phyloP scores from a whole-genome alignment of 148 eudicot species.

The Spergularia marina region DNA sequence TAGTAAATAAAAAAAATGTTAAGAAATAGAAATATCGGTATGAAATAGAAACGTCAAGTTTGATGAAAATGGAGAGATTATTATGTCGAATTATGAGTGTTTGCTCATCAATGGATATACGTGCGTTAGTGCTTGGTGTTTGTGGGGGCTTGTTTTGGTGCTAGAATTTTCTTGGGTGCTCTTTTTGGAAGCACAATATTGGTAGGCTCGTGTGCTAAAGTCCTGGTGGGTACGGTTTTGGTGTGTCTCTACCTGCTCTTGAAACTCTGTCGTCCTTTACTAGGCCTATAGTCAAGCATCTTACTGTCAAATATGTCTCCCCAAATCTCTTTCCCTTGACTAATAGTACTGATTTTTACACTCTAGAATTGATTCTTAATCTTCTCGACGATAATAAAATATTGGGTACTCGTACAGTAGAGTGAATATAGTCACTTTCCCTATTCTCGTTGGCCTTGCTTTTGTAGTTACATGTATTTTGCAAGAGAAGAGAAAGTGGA shows the following conservation, averaged over 20 bases:
- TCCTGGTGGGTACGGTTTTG: constrained; percentile 35
- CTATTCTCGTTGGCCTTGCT: too few relatives aligned
- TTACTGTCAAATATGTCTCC: background rate
- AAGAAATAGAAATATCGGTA: too few relatives aligned
- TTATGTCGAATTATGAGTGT: constrained; percentile 1
- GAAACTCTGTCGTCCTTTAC: constrained; percentile 16
- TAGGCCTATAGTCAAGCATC: constrained; percentile 1
- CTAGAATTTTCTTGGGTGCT: background rate
- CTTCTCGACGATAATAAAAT: too few relatives aligned
- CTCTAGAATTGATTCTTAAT: too few relatives aligned
- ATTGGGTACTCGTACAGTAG: too few relatives aligned
- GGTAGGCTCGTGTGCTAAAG: constrained; percentile 18
- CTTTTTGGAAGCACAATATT: background rate
- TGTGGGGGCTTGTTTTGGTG: constrained; percentile 3
- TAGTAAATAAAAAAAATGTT: too few relatives aligned
- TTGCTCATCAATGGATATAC: constrained; percentile 15
- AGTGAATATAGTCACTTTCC: too few relatives aligned
- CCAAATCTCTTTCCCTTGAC: background rate
- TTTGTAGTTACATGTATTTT: too few relatives aligned
- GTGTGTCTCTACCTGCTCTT: constrained; percentile 35
- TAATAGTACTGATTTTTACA: too few relatives aligned
- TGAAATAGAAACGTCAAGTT: too few relatives aligned
- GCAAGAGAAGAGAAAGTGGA: too few relatives aligned
- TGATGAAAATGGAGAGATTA: too few relatives aligned
- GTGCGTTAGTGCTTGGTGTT: constrained; percentile 26